Conservation (phyloP, 129 eudicot species). For the Escallonia rubra region DNA sequence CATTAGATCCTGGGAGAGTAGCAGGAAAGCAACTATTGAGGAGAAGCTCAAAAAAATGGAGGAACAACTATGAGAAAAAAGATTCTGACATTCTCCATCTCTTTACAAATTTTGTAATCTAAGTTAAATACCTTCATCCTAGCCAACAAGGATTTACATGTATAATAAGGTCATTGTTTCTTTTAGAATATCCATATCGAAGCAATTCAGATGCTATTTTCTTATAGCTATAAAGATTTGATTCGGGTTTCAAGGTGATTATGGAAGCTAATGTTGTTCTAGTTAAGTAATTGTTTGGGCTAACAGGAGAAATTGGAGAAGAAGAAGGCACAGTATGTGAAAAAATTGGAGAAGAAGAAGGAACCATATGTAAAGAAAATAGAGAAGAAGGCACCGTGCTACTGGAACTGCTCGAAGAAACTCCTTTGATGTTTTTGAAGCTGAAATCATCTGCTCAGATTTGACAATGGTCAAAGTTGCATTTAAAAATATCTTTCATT, state of each 20-base stretch:
- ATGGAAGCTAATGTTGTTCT: no score
- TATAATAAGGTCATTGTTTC: no score
- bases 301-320: constrained; percentile 6
- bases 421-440: constrained; percentile 9
- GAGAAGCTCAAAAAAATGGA: constrained; percentile 75
- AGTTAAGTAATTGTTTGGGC: no score
- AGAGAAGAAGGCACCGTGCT: constrained; percentile 12
- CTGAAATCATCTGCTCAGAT: background rate
- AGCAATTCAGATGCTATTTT: no score
- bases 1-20: constrained; percentile 82
- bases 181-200: no score
- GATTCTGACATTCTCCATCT: no score
- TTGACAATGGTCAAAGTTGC: constrained; percentile 8
- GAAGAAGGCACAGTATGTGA: constrained; percentile 9
- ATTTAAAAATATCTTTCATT: constrained; percentile 20
- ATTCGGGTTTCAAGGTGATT: no score
- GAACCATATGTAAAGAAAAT: constrained; percentile 3
- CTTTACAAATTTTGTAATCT: no score
- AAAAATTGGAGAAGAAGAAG: constrained; percentile 10
- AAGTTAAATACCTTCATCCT: no score
- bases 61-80: constrained; percentile 26
- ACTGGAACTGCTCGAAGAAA: constrained; percentile 14
- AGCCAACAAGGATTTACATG: no score
- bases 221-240: no score
- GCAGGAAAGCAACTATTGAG: constrained; percentile 77